phyloP scores from a whole-genome alignment of 2,329 filamentous ascomycete genomes.

The Helminthosporium solani region DNA sequence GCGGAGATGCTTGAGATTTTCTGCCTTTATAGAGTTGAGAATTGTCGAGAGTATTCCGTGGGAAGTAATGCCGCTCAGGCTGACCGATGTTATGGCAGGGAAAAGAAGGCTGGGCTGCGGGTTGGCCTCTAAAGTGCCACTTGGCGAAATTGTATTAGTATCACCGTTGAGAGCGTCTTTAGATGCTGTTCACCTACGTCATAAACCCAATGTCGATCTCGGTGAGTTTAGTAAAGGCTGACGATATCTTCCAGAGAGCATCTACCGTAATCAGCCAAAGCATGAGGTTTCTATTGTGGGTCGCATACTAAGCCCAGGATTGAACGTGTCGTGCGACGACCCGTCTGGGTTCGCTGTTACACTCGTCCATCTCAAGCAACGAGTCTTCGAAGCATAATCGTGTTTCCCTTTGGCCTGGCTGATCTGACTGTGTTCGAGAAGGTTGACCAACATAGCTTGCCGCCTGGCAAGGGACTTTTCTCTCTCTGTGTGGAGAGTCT shows the following conservation, averaged over 20 bases:
- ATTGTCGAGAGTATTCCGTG: constrained; percentile 5
- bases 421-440: not conserved
- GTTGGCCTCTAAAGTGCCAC: not conserved
- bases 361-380: constrained; percentile 9
- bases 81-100: constrained; percentile 6
- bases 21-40: constrained; percentile 4
- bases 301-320: not conserved
- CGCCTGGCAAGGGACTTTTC: not conserved
- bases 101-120: constrained; percentile 5
- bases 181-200: constrained; percentile 1
- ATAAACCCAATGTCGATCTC: constrained; percentile 11
- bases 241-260: constrained; percentile 4
- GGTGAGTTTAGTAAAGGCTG: constrained; percentile 4
- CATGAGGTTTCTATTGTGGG: too few species aligned
- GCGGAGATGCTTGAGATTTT: constrained; percentile 7
- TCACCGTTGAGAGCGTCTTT: not conserved
- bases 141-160: not conserved
- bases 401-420: not conserved
- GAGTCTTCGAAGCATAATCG: constrained; percentile 1
- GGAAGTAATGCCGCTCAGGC: constrained; percentile 4
- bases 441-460: constrained; percentile 3
- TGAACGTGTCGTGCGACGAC: not conserved
- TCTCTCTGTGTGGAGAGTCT: not conserved
- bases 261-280: not conserved
- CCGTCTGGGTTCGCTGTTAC: not conserved